A percentile compares a stretch with the other conserved stretches of the same genome.
These are phyloP conservation scores for Ananas comosus DNA, from an alignment of 176 grass and related monocot genomes.

Conservation along the genomic window DNA sequence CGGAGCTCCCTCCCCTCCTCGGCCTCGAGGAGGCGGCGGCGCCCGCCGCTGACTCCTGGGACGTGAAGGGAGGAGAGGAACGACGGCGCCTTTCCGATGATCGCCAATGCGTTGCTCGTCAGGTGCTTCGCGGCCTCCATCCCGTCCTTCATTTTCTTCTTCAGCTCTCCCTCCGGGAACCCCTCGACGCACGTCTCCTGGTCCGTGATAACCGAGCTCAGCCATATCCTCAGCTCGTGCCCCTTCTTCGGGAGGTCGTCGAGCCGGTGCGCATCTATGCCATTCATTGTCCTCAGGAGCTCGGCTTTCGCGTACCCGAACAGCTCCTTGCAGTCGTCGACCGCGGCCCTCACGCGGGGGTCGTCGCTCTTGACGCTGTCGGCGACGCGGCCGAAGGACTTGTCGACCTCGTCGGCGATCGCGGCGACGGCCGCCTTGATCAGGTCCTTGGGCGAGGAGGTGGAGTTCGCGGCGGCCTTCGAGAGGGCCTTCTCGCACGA, in stretches of 20 bases:
- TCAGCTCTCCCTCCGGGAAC: slow-evolving; percentile 72
- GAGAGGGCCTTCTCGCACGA: slow-evolving; percentile 40
- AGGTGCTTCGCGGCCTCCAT: slow-evolving; percentile 49
- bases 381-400: slow-evolving; percentile 49
- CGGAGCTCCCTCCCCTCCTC: slow-evolving; percentile 18
- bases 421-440: slow-evolving; percentile 37
- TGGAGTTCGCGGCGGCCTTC: slow-evolving; percentile 41
- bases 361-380: slow-evolving; percentile 47
- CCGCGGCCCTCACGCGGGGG: slow-evolving; percentile 38
- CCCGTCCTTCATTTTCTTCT: slow-evolving; percentile 43
- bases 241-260: slow-evolving; percentile 29
- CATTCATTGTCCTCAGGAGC: slow-evolving; percentile 32
- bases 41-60: slow-evolving; percentile 22
- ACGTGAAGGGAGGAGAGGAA: slow-evolving; percentile 30
- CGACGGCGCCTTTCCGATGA: slow-evolving; percentile 42
- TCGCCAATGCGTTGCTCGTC: slow-evolving; percentile 73
- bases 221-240: slow-evolving; percentile 55
- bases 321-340: slow-evolving; percentile 64
- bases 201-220: slow-evolving; percentile 62
- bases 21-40: slow-evolving; percentile 26
- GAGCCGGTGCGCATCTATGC: slow-evolving; percentile 27
- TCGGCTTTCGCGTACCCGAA: slow-evolving; percentile 37
- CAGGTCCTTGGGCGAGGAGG: slow-evolving; percentile 44
- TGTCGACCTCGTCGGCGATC: slow-evolving; percentile 33
- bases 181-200: slow-evolving; percentile 89